Evolutionary conservation across 2,329 filamentous ascomycete genomes (phyloP).

Genomic region (Niveomyces coronatus): DNA sequence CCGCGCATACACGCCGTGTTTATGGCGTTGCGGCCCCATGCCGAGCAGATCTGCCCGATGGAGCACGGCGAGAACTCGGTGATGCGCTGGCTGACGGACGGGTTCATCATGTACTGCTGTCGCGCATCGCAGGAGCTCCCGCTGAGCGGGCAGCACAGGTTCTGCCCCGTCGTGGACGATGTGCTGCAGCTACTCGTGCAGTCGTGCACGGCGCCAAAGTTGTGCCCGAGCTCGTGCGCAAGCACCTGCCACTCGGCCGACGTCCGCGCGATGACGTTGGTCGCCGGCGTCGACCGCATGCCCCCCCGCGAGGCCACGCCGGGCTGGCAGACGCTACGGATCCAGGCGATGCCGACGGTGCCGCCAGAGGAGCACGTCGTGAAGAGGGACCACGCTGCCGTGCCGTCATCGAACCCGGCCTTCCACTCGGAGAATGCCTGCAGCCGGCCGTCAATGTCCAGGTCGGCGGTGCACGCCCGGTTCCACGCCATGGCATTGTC

Average conservation of each 20-base stretch:
- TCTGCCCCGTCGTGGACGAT: constrained; percentile 28
- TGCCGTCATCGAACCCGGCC: constrained; percentile 55
- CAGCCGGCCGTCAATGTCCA: constrained; percentile 59
- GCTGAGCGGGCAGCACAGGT: constrained; percentile 62
- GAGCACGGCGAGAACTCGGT: constrained; percentile 69
- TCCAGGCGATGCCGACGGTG: constrained; percentile 79
- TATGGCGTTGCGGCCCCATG: constrained; percentile 62
- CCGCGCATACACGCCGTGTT: constrained; percentile 61
- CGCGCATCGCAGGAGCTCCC: constrained; percentile 55
- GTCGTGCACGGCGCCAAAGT: constrained; percentile 82
- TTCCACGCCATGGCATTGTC: constrained; percentile 61
- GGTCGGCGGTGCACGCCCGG: constrained; percentile 48
- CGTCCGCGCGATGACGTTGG: constrained; percentile 72
- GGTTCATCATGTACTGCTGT: constrained; percentile 78
- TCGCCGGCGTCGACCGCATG: constrained; percentile 37
- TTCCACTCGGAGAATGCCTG: constrained; percentile 78
- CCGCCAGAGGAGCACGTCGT: constrained; percentile 64
- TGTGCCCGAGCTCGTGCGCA: constrained; percentile 80
- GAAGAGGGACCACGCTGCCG: constrained; percentile 79
- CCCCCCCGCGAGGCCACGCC: constrained; percentile 27
- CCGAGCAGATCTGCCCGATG: constrained; percentile 78
- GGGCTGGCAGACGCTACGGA: constrained; percentile 63
- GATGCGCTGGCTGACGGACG: constrained; percentile 59
- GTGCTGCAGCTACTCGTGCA: constrained; percentile 55
- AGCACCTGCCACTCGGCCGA: constrained; percentile 79